phyloP scores from a whole-genome alignment of 371 early-diverging fungal genomes.

The Smittium mucronatum region DNA sequence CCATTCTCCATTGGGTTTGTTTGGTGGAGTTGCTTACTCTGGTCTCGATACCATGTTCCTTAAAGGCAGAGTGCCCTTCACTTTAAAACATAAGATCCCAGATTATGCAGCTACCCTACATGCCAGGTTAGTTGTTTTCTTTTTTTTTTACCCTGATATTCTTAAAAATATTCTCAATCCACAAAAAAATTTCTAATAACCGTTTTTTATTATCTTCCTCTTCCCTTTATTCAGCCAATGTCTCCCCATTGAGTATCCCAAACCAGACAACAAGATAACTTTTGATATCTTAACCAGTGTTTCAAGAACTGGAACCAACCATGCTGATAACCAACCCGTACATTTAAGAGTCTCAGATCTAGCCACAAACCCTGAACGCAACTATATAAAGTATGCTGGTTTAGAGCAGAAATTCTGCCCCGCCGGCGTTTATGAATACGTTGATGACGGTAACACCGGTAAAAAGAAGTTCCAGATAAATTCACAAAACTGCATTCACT shows the following conservation, averaged over 20 bases:
- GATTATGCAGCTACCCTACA: constrained; percentile 69
- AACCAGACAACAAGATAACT: constrained; percentile 89
- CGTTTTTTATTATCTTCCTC: not conserved
- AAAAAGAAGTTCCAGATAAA: constrained; percentile 94
- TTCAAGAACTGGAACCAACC: constrained; percentile 86
- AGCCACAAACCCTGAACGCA: constrained; percentile 62
- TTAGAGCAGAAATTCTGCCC: constrained; percentile 97
- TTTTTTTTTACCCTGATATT: not conserved
- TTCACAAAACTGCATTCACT: constrained; percentile 95
- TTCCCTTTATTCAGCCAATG: constrained; percentile 25
- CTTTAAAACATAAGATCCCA: constrained; percentile 75
- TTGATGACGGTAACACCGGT: constrained; percentile 76
- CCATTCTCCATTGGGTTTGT: constrained; percentile 75
- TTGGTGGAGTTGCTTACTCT: constrained; percentile 76
- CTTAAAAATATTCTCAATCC: too few relatives aligned
- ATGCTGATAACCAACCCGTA: constrained; percentile 91
- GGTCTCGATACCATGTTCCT: constrained; percentile 81
- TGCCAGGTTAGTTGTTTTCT: constrained; percentile 27
- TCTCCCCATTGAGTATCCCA: constrained; percentile 91
- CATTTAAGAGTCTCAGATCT: constrained; percentile 69
- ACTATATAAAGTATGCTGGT: constrained; percentile 78
- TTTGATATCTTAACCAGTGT: constrained; percentile 91
- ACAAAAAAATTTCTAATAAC: not conserved
- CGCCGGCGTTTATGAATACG: constrained; percentile 96
- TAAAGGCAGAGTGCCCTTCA: constrained; percentile 86